Evolutionary conservation across 345 rosid species (phyloP).

Genomic region (Bruguiera parviflora): DNA sequence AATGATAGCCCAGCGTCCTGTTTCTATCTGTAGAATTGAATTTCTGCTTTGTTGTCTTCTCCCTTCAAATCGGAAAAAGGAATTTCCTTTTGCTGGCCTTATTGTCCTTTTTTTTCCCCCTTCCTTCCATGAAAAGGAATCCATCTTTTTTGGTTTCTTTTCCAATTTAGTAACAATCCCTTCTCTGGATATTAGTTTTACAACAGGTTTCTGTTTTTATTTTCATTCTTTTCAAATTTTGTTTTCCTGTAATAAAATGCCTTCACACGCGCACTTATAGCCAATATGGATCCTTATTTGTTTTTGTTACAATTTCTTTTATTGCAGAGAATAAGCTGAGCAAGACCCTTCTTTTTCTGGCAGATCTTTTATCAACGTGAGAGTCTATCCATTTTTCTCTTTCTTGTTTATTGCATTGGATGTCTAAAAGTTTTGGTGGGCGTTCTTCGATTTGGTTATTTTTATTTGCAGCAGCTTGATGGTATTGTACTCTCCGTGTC

Average conservation of each 20-base stretch:
- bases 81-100: neutral
- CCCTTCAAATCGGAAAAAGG: neutral
- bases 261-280: too few relatives aligned
- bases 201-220: neutral
- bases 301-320: neutral
- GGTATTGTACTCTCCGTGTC: slow-evolving; percentile 5
- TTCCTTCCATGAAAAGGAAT: too few relatives aligned
- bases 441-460: neutral
- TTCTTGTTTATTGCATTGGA: neutral
- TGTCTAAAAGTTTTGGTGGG: neutral
- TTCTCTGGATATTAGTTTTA: neutral
- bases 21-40: neutral
- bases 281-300: too few relatives aligned
- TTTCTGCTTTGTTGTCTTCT: neutral
- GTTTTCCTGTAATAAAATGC: neutral
- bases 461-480: neutral
- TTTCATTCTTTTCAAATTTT: neutral
- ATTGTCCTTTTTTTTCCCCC: neutral
- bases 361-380: slow-evolving; percentile 5
- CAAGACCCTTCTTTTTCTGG: slow-evolving; percentile 1
- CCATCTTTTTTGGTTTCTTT: neutral
- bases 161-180: slow-evolving; percentile 13
- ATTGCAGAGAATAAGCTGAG: slow-evolving; percentile 8
- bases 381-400: neutral
- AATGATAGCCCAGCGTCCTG: neutral